Percentiles rank a stretch among this genome's conserved stretches.
These are phyloP conservation scores for Sphaerostilbella broomeana DNA, from an alignment of 2,329 filamentous ascomycete species.

Conservation along the genomic window DNA sequence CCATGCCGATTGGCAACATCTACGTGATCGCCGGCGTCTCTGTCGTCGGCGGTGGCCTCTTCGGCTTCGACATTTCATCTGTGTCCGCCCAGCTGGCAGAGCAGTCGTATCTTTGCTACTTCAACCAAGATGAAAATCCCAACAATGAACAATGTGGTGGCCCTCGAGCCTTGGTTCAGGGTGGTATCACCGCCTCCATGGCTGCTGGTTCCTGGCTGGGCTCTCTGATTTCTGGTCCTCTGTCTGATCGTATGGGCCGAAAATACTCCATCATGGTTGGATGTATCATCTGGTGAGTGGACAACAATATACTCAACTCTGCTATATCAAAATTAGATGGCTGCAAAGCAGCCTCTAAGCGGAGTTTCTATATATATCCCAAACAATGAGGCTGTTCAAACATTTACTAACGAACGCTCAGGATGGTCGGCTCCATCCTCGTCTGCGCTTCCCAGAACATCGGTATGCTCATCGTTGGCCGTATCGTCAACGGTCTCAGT, in stretches of 20 bases:
- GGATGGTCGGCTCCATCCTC: conserved; percentile 43
- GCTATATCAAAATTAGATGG: too few species aligned
- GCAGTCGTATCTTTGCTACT: conserved; percentile 33
- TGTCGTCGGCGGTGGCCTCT: conserved; percentile 36
- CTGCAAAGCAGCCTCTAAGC: too few species aligned
- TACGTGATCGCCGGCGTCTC: conserved; percentile 30
- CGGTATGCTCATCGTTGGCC: conserved; percentile 46
- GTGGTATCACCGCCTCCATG: conserved; percentile 46
- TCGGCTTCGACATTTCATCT: conserved; percentile 52
- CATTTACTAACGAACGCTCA: too few species aligned
- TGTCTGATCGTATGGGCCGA: conserved; percentile 44
- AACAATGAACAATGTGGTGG: conserved; percentile 28
- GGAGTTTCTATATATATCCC: too few species aligned
- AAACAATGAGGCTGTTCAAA: too few species aligned
- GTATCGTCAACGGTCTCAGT: conserved; percentile 58
- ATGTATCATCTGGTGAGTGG: conserved; percentile 43
- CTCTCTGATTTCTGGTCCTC: conserved; percentile 39
- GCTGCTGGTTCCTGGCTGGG: conserved; percentile 47
- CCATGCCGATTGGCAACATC: conserved; percentile 28
- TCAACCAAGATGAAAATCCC: conserved; percentile 30
- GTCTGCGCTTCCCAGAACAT: conserved; percentile 40
- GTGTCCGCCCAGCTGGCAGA: conserved; percentile 41
- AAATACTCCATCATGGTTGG: conserved; percentile 47
- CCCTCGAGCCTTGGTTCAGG: conserved; percentile 37
- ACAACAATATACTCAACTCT: too few species aligned